Conservation (phyloP, 768 basidiomycete genomes). For the Galerina marginata region DNA sequence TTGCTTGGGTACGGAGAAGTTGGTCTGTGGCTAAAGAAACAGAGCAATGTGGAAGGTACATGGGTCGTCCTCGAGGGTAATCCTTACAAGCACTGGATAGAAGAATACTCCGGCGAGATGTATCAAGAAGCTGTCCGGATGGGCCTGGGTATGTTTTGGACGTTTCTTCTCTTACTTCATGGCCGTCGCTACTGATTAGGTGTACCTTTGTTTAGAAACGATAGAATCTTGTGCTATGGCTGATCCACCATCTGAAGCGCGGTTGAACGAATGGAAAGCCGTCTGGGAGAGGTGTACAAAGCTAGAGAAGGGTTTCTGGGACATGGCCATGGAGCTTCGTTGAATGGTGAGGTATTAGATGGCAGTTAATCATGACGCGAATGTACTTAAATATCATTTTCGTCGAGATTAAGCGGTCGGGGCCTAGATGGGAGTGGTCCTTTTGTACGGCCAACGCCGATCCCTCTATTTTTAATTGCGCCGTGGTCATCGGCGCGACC, state of each 20-base stretch:
- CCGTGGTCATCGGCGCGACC: no score
- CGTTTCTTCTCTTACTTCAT: background rate
- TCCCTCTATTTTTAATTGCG: no score
- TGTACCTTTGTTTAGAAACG: slow-evolving; percentile 49
- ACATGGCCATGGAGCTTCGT: slow-evolving; percentile 50
- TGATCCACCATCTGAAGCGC: slow-evolving; percentile 65
- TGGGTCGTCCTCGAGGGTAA: slow-evolving; percentile 72
- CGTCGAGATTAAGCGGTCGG: no score
- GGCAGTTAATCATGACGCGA: background rate
- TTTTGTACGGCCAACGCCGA: no score
- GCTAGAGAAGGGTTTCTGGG: slow-evolving; percentile 90
- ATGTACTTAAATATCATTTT: slow-evolving; percentile 3
- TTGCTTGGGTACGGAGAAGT: slow-evolving; percentile 93
- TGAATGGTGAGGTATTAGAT: slow-evolving; percentile 7
- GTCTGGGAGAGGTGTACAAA: slow-evolving; percentile 80
- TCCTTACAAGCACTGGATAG: slow-evolving; percentile 76
- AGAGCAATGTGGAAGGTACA: slow-evolving; percentile 48
- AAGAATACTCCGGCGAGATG: slow-evolving; percentile 74
- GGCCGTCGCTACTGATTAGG: background rate
- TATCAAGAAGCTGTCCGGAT: slow-evolving; percentile 76
- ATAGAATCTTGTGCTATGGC: slow-evolving; percentile 70
- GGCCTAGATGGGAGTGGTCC: no score
- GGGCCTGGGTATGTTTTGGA: slow-evolving; percentile 66
- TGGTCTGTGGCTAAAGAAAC: slow-evolving; percentile 78
- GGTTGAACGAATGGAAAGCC: slow-evolving; percentile 67